These are phyloP conservation scores for Pisolithus sp. DNA, from an alignment of 768 basidiomycete species.

Conservation along the genomic window DNA sequence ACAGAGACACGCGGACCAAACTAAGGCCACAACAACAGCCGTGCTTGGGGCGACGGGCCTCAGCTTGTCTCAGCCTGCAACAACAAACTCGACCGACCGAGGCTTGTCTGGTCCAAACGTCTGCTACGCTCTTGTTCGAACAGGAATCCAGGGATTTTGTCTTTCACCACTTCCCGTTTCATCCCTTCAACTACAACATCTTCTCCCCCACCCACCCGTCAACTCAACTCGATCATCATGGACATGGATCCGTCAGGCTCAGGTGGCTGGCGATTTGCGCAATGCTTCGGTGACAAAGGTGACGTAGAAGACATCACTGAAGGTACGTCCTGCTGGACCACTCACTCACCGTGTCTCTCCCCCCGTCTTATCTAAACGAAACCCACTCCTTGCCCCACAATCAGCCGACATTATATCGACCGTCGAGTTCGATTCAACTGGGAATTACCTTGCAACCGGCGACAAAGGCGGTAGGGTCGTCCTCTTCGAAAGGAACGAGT, in stretches of 20 bases:
- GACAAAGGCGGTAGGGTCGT: constrained; percentile 99
- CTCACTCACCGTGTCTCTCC: constrained; percentile 4
- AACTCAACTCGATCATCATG: constrained; percentile 42
- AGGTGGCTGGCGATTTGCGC: constrained; percentile 96
- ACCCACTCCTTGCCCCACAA: constrained; percentile 2
- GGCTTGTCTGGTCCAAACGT: too few species aligned
- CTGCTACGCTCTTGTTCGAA: too few species aligned
- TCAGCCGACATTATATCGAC: constrained; percentile 99
- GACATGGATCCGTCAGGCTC: constrained; percentile 80
- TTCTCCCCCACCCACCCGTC: constrained; percentile 10
- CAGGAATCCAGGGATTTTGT: too few species aligned
- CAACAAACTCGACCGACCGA: too few species aligned
- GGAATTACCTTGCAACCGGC: constrained; percentile 98
- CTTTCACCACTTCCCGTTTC: too few species aligned
- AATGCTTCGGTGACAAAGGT: constrained; percentile 99
- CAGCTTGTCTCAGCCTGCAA: neutral
- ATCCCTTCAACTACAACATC: constrained; percentile 12
- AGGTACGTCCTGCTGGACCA: constrained; percentile 46
- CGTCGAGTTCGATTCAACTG: constrained; percentile 99
- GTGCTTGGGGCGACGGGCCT: neutral
- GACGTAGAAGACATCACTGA: constrained; percentile 99
- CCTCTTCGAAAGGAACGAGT: constrained; percentile 96
- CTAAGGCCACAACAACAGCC: constrained; percentile 18
- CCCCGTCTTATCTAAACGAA: constrained; percentile 10
- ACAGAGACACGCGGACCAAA: constrained; percentile 18